A percentile compares a stretch with the other conserved stretches of the same genome.
Evolutionary conservation across 1,284 basidiomycete species (phyloP).

Genomic region (Meripilus lineatus): DNA sequence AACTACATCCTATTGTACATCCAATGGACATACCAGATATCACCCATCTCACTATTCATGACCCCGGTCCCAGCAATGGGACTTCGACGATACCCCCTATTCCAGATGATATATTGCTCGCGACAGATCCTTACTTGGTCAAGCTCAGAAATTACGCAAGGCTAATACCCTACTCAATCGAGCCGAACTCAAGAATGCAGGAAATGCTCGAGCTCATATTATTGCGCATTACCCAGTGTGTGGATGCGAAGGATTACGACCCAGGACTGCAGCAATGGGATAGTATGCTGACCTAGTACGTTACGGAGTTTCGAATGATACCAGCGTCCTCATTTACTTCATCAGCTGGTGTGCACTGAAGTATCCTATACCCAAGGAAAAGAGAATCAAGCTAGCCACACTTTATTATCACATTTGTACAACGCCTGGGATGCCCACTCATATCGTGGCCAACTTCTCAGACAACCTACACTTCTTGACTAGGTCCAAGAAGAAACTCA

Average conservation of each 20-base stretch:
- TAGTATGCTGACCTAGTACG: slow-evolving; percentile 70
- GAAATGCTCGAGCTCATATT: slow-evolving; percentile 76
- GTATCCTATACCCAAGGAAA: slow-evolving; percentile 81
- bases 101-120: slow-evolving; percentile 33
- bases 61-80: slow-evolving; percentile 27
- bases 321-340: slow-evolving; percentile 14
- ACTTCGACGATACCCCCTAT: slow-evolving; percentile 14
- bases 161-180: slow-evolving; percentile 77
- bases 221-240: slow-evolving; percentile 62
- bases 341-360: slow-evolving; percentile 77
- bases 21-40: slow-evolving; percentile 49
- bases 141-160: slow-evolving; percentile 58
- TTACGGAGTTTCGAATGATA: slow-evolving; percentile 14
- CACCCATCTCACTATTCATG: slow-evolving; percentile 39
- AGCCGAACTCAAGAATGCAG: slow-evolving; percentile 79
- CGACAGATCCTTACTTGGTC: slow-evolving; percentile 41
- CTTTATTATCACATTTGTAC: slow-evolving; percentile 73
- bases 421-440: slow-evolving; percentile 55
- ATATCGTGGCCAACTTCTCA: slow-evolving; percentile 53
- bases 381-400: slow-evolving; percentile 72
- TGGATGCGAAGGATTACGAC: slow-evolving; percentile 79
- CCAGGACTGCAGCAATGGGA: slow-evolving; percentile 77
- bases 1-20: slow-evolving; percentile 8
- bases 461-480: slow-evolving; percentile 52
- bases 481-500: slow-evolving; percentile 71